Conservation (phyloP, 2,329 filamentous ascomycete genomes). For the Boeremia exigua region DNA sequence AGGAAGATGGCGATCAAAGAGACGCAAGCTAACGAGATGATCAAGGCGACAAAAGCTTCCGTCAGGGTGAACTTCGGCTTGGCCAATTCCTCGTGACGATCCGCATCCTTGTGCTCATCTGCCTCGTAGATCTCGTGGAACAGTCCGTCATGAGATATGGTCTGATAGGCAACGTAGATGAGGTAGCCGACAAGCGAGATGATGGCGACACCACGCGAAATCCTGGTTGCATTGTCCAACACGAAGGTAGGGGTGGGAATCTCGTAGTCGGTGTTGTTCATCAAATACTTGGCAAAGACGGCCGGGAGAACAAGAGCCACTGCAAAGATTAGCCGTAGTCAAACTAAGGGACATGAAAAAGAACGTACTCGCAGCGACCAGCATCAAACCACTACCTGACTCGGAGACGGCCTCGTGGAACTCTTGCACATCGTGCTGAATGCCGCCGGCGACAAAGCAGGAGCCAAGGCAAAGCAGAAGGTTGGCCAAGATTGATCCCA, state of each 20-base stretch:
- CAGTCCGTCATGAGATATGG: slow-evolving; percentile 76
- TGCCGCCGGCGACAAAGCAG: slow-evolving; percentile 79
- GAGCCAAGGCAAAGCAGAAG: slow-evolving; percentile 79
- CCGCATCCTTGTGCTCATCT: slow-evolving; percentile 72
- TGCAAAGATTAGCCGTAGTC: slow-evolving; percentile 31
- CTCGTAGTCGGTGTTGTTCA: slow-evolving; percentile 38
- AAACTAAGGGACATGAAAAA: too few species aligned
- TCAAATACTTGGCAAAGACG: slow-evolving; percentile 59
- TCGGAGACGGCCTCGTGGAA: slow-evolving; percentile 81
- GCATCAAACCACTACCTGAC: slow-evolving; percentile 75
- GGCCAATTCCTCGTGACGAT: slow-evolving; percentile 64
- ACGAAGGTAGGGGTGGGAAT: slow-evolving; percentile 62
- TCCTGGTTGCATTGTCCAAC: slow-evolving; percentile 61
- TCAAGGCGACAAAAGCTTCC: slow-evolving; percentile 72
- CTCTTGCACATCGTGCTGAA: slow-evolving; percentile 69
- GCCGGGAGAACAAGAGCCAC: slow-evolving; percentile 57
- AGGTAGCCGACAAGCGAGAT: slow-evolving; percentile 73
- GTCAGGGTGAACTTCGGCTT: slow-evolving; percentile 76
- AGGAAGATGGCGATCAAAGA: slow-evolving; percentile 76
- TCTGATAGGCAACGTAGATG: slow-evolving; percentile 71
- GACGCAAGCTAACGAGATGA: slow-evolving; percentile 70
- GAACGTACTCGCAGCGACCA: slow-evolving; percentile 71
- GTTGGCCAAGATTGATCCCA: slow-evolving; percentile 83
- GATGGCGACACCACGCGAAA: slow-evolving; percentile 74
- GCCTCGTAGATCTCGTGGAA: slow-evolving; percentile 75